Base-by-base conservation (phyloP, 345 rosid species). In the Limnanthes douglasii region DNA sequence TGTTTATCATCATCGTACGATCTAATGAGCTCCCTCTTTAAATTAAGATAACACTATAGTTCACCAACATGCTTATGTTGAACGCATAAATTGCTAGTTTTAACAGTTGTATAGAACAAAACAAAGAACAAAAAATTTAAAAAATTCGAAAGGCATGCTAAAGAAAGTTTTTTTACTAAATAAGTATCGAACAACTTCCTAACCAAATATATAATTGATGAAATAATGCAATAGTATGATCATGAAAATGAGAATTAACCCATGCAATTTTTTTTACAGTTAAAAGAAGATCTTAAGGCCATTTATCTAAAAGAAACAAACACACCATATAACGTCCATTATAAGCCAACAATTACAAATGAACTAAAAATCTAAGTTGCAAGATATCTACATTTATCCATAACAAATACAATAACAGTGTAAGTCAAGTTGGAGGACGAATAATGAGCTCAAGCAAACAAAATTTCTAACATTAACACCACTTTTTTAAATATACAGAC, bases 301-400 rank as follows among this genome's bases (percentile, higher is more conserved):
- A 14, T 41, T 13, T 4, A 40, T 5, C 39, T 49, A 56, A 22
- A 25, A 23, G 61, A 32, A 34, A 45, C 24, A 34, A n/a, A n/a
- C 34, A 45, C 33, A 57, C 54, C 44, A 30, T 20, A 9, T 12
- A 15, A 39, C 54, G 45, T 21, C 54, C 59, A 49, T 48, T 68
- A 51, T 11, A 22, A 34, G 54, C 35, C 93, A 75, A 79, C 59
- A 56, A 52, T 11, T 18, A 8, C 41, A 18, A 16, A 3, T 6
- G 13, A 6, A 18, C 32, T 31, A 18, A 19, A 46, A 17, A 25
- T 39, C 28, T 31, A 39, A 9, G 32, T 2, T 43, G 28, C 1
- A 5, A 32, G 12, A 32, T 0, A 14, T 44, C 31, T 31, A 17
- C 5, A 2, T 18, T 34, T 19, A 51, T 6, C 38, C 14, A 22